phyloP scores from a whole-genome alignment of 1,284 basidiomycete genomes.

The Rhizoctonia solani region DNA sequence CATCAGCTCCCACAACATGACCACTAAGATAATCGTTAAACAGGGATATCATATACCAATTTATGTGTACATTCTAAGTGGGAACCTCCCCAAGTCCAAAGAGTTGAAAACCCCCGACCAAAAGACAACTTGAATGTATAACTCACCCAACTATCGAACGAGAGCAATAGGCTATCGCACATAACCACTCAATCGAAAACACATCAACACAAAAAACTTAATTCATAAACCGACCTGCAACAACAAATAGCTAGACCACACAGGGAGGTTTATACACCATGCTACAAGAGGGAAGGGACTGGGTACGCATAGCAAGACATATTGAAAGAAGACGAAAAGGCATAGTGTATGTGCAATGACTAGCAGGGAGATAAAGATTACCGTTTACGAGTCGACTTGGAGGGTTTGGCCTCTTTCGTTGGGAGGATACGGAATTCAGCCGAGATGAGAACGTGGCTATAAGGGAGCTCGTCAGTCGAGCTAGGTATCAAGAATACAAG shows the following conservation, averaged over 20 bases:
- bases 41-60: too few relatives aligned
- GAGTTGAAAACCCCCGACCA: too few relatives aligned
- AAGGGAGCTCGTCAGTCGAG: slow-evolving; percentile 40
- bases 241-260: neutral
- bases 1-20: too few relatives aligned
- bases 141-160: too few relatives aligned
- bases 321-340: slow-evolving; percentile 41
- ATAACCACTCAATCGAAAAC: neutral
- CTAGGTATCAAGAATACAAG: slow-evolving; percentile 35
- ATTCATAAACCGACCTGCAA: neutral
- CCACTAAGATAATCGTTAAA: too few relatives aligned
- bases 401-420: slow-evolving; percentile 53
- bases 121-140: too few relatives aligned
- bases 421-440: slow-evolving; percentile 77
- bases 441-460: slow-evolving; percentile 67
- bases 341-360: slow-evolving; percentile 40
- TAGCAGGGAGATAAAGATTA: slow-evolving; percentile 43
- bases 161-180: too few relatives aligned
- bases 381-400: slow-evolving; percentile 42
- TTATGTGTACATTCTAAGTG: too few relatives aligned
- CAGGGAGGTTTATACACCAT: neutral
- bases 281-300: neutral
- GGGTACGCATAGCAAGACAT: neutral
- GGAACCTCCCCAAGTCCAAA: too few relatives aligned
- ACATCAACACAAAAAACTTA: neutral